Percentiles rank a stretch among this genome's conserved stretches.
These are phyloP conservation scores for Phytophthora idaei DNA, from an alignment of 352 stramenopile genomes.

Conservation along the genomic window DNA sequence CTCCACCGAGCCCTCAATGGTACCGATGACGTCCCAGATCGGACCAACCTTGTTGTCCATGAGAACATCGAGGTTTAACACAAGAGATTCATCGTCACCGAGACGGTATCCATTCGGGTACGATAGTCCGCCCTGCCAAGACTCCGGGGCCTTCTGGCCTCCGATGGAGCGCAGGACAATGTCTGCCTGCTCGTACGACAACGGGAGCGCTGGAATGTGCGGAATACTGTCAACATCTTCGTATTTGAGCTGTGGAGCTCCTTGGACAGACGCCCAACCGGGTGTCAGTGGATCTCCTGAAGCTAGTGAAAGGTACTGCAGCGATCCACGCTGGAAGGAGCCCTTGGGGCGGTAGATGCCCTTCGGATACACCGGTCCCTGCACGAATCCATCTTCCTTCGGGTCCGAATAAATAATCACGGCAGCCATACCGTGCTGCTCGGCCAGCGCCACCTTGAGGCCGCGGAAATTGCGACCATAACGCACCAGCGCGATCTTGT, in stretches of 20 bases:
- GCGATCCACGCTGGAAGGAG: constrained; percentile 69
- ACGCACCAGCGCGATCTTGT: constrained; percentile 66
- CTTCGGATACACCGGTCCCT: constrained; percentile 61
- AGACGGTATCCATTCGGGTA: constrained; percentile 66
- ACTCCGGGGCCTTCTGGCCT: constrained; percentile 47
- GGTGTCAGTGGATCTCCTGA: constrained; percentile 62
- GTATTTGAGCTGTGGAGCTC: constrained; percentile 40
- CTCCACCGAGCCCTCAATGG: constrained; percentile 54
- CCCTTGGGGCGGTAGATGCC: constrained; percentile 60
- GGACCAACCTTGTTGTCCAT: constrained; percentile 74
- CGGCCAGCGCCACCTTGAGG: constrained; percentile 68
- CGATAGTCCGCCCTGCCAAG: constrained; percentile 62
- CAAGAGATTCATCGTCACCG: constrained; percentile 57
- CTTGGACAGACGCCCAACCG: constrained; percentile 42
- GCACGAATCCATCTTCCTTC: constrained; percentile 65
- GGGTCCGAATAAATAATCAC: constrained; percentile 82
- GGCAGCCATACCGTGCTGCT: constrained; percentile 58
- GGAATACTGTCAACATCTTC: constrained; percentile 50
- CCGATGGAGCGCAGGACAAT: constrained; percentile 64
- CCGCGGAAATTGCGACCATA: constrained; percentile 65
- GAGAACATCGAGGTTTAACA: constrained; percentile 57
- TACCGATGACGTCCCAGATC: constrained; percentile 90
- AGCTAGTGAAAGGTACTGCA: constrained; percentile 65
- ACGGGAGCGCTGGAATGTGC: constrained; percentile 45
- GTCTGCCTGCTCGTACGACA: constrained; percentile 80